These are phyloP conservation scores for Kingdonia uniflora DNA, from an alignment of 164 flowering plant genomes.

Conservation along the genomic window DNA sequence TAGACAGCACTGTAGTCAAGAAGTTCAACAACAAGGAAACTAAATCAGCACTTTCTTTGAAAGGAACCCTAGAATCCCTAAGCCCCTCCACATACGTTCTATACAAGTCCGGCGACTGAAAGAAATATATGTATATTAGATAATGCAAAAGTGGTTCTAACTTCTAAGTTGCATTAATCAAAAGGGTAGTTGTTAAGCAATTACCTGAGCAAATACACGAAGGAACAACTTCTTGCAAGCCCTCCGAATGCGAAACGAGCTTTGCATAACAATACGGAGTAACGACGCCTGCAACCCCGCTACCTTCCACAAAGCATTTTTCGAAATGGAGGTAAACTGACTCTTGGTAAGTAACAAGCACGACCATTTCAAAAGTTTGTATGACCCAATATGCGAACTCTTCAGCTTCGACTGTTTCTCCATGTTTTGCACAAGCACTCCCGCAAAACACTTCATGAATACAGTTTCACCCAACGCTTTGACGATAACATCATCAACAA, in stretches of 20 bases:
- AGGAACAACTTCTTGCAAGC: slow-evolving; percentile 53
- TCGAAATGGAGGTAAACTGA: slow-evolving; percentile 62
- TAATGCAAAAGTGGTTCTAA: slow-evolving; percentile 1
- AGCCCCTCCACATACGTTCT: slow-evolving; percentile 56
- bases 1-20: slow-evolving; percentile 23
- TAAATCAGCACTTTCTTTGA: slow-evolving; percentile 60
- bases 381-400: slow-evolving; percentile 41
- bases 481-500: slow-evolving; percentile 67
- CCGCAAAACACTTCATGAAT: slow-evolving; percentile 90
- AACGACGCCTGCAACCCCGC: slow-evolving; percentile 59
- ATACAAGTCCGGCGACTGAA: slow-evolving; percentile 54
- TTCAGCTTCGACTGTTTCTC: slow-evolving; percentile 65
- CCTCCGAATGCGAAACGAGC: slow-evolving; percentile 53
- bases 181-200: neutral
- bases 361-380: slow-evolving; percentile 84
- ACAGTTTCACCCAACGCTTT: slow-evolving; percentile 36
- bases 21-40: slow-evolving; percentile 53
- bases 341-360: slow-evolving; percentile 58
- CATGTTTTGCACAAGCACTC: slow-evolving; percentile 61
- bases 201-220: slow-evolving; percentile 67
- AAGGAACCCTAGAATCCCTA: slow-evolving; percentile 52
- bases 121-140: slow-evolving; percentile 2
- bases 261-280: slow-evolving; percentile 48
- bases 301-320: slow-evolving; percentile 72
- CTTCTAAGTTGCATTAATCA: neutral